Conservation (phyloP, 805 yeast genomes). For the Nakazawaea wyomingensis region DNA sequence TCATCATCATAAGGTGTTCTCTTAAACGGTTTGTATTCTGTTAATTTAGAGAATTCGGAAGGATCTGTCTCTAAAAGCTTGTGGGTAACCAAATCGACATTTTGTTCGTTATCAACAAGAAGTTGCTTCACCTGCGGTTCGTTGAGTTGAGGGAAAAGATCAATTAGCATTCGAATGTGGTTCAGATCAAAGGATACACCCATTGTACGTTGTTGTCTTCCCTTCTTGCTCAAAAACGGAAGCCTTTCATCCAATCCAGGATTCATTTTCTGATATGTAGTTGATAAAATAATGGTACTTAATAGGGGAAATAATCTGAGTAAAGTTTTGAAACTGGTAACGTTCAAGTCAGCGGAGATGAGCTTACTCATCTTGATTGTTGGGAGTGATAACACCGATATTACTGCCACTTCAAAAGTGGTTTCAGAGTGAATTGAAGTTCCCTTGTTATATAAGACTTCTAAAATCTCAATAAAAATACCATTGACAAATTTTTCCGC, state of each 20-base stretch:
- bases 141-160: constrained; percentile 63
- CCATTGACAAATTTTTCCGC: constrained; percentile 49
- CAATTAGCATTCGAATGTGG: constrained; percentile 38
- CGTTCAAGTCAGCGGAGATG: constrained; percentile 38
- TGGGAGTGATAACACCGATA: constrained; percentile 48
- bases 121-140: constrained; percentile 42
- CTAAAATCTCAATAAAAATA: constrained; percentile 57
- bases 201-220: background rate
- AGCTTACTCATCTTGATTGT: constrained; percentile 35
- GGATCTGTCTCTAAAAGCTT: constrained; percentile 58
- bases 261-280: constrained; percentile 36
- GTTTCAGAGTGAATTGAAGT: constrained; percentile 41
- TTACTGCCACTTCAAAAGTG: constrained; percentile 43
- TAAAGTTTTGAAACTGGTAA: constrained; percentile 38
- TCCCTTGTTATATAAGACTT: constrained; percentile 53
- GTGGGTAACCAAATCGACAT: constrained; percentile 55
- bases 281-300: constrained; percentile 47
- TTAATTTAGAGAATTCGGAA: constrained; percentile 28
- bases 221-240: constrained; percentile 34
- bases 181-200: constrained; percentile 23
- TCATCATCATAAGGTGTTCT: constrained; percentile 27
- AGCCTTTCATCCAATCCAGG: constrained; percentile 51
- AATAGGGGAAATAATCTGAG: constrained; percentile 45
- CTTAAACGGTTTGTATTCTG: constrained; percentile 22
- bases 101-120: constrained; percentile 39